These are phyloP conservation scores for Rhodotorula babjevae DNA, from an alignment of 768 basidiomycete genomes.

Conservation along the genomic window DNA sequence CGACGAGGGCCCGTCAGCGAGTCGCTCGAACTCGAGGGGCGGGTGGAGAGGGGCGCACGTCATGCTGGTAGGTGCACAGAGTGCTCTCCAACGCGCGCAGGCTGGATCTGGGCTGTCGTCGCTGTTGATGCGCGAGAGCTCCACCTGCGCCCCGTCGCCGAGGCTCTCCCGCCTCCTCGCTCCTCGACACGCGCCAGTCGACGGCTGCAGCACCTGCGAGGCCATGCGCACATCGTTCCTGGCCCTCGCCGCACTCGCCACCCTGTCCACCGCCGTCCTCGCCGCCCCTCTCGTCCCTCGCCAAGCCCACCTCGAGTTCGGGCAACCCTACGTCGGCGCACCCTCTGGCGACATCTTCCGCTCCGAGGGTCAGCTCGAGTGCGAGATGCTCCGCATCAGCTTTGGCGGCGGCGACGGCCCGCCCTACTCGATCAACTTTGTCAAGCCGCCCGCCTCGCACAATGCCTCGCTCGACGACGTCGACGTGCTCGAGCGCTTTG, in stretches of 20 bases:
- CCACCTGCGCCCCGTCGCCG: too few relatives aligned
- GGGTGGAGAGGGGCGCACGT: not conserved
- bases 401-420: constrained; percentile 23
- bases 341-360: constrained; percentile 13
- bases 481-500: constrained; percentile 5
- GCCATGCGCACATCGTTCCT: not conserved
- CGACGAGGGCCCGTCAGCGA: not conserved
- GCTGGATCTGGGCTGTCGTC: not conserved
- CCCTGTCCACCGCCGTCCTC: not conserved
- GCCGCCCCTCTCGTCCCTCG: not conserved
- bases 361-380: not conserved
- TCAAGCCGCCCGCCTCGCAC: constrained; percentile 1
- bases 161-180: not conserved
- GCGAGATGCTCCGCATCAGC: constrained; percentile 14
- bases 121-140: too few relatives aligned
- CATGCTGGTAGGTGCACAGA: not conserved
- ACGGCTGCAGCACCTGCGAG: not conserved
- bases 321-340: constrained; percentile 9
- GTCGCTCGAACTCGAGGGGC: too few relatives aligned
- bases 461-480: constrained; percentile 8
- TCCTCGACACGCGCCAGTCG: not conserved
- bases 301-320: not conserved
- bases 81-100: too few relatives aligned
- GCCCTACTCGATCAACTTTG: constrained; percentile 15
- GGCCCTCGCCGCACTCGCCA: not conserved